Percentiles rank a stretch among this genome's conserved stretches.
Evolutionary conservation across 2,329 filamentous ascomycete species (phyloP).

Genomic region (Pseudogymnoascus verrucosus): DNA sequence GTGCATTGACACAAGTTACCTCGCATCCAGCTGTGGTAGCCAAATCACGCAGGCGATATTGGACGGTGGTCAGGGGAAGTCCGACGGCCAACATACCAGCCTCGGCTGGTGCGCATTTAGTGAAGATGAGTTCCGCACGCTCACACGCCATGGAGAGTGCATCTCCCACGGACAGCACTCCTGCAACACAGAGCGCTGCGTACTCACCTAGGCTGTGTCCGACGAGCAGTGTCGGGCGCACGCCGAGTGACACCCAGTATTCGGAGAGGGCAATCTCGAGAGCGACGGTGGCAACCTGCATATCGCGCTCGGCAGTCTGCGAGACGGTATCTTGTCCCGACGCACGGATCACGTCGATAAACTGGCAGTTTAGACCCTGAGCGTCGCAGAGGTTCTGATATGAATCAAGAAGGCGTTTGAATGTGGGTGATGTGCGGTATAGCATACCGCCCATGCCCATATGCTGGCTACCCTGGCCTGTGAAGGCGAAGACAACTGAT

Average conservation of each 20-base stretch:
- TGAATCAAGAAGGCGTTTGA: constrained; percentile 3
- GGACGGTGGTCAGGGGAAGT: not conserved
- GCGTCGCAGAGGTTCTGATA: not conserved
- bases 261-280: constrained; percentile 47
- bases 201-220: constrained; percentile 34
- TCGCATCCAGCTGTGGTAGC: not conserved
- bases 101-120: constrained; percentile 39
- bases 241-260: constrained; percentile 46
- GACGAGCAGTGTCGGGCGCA: constrained; percentile 40
- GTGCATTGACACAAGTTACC: not conserved
- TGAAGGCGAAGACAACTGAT: constrained; percentile 26
- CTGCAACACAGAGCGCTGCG: constrained; percentile 29
- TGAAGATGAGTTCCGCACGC: constrained; percentile 41
- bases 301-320: constrained; percentile 20
- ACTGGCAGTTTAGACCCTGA: not conserved
- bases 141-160: constrained; percentile 14
- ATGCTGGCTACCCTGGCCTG: constrained; percentile 30
- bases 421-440: constrained; percentile 30
- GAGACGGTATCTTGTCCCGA: constrained; percentile 13
- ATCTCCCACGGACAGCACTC: constrained; percentile 25
- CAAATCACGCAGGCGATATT: not conserved
- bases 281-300: constrained; percentile 44
- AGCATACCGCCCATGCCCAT: not conserved
- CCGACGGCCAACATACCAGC: constrained; percentile 40
- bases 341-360: constrained; percentile 8